Percentiles rank a stretch among this genome's conserved stretches.
Evolutionary conservation across 768 basidiomycete genomes (phyloP).

Genomic region (Podaxis sp.): DNA sequence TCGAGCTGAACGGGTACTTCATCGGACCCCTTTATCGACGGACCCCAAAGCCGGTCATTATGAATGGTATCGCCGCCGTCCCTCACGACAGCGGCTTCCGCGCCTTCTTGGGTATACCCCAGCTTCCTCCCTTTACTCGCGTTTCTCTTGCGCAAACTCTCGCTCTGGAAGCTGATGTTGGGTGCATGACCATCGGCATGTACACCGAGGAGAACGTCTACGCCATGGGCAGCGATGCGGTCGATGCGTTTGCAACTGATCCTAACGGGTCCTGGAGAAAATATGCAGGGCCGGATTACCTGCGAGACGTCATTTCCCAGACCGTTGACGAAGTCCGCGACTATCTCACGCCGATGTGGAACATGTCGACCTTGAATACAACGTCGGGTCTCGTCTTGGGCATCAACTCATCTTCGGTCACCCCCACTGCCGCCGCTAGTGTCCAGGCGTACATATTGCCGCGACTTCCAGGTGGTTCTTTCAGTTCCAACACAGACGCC

Average conservation of each 20-base stretch:
- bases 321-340: conserved; percentile 22
- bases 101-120: conserved; percentile 23
- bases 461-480: background rate
- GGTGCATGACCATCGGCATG: conserved; percentile 17
- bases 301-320: conserved; percentile 19
- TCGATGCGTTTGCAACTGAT: conserved; percentile 21
- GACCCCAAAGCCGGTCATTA: conserved; percentile 12
- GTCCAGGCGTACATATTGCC: background rate
- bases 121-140: conserved; percentile 13
- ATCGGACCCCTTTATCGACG: conserved; percentile 17
- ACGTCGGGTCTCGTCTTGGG: conserved; percentile 8
- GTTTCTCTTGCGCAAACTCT: conserved; percentile 18
- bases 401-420: background rate
- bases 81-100: conserved; percentile 20
- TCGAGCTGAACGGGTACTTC: conserved; percentile 20
- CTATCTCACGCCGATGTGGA: conserved; percentile 20
- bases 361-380: conserved; percentile 18
- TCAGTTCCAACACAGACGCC: background rate
- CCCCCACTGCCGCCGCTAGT: background rate
- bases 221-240: background rate
- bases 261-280: conserved; percentile 20
- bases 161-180: background rate
- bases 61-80: conserved; percentile 18
- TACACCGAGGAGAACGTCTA: conserved; percentile 20
- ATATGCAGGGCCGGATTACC: conserved; percentile 23